phyloP scores from a whole-genome alignment of 2,329 filamentous ascomycete genomes.

The Verticillium zaregamsianum region DNA sequence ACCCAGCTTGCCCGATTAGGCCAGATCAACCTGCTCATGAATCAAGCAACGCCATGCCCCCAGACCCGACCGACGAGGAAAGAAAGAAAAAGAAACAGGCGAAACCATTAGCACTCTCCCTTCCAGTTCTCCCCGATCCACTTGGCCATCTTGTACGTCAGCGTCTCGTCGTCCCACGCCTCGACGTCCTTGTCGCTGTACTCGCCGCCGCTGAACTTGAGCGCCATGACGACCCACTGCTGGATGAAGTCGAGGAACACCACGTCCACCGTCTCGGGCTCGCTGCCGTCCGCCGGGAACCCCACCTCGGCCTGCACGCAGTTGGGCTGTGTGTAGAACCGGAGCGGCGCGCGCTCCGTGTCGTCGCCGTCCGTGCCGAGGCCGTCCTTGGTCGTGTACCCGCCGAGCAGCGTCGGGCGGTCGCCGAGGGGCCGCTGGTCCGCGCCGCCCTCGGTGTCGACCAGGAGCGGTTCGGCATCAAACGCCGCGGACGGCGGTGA shows the following conservation, averaged over 20 bases:
- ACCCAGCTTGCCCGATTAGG: neutral
- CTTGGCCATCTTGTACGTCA: conserved; percentile 50
- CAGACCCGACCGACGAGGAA: neutral
- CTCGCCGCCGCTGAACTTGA: conserved; percentile 56
- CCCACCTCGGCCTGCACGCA: conserved; percentile 67
- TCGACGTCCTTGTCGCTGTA: conserved; percentile 44
- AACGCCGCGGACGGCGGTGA: neutral
- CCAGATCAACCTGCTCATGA: neutral
- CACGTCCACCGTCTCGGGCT: conserved; percentile 74
- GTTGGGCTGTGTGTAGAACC: conserved; percentile 77
- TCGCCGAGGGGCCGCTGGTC: conserved; percentile 25
- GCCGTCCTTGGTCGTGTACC: conserved; percentile 89
- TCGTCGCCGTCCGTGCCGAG: conserved; percentile 83
- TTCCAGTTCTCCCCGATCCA: conserved; percentile 60
- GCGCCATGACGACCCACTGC: conserved; percentile 71
- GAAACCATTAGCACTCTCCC: conserved; percentile 34
- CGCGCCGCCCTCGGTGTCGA: conserved; percentile 23
- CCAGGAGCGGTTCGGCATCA: conserved; percentile 17
- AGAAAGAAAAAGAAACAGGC: neutral
- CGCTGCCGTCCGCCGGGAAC: conserved; percentile 49
- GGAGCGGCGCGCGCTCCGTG: conserved; percentile 72
- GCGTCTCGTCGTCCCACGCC: conserved; percentile 47
- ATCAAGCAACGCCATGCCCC: neutral
- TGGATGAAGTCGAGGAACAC: conserved; percentile 91
- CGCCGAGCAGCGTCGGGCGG: conserved; percentile 48